Evolutionary conservation across 2,329 filamentous ascomycete genomes (phyloP).

Genomic region (Cordyceps fumosorosea): DNA sequence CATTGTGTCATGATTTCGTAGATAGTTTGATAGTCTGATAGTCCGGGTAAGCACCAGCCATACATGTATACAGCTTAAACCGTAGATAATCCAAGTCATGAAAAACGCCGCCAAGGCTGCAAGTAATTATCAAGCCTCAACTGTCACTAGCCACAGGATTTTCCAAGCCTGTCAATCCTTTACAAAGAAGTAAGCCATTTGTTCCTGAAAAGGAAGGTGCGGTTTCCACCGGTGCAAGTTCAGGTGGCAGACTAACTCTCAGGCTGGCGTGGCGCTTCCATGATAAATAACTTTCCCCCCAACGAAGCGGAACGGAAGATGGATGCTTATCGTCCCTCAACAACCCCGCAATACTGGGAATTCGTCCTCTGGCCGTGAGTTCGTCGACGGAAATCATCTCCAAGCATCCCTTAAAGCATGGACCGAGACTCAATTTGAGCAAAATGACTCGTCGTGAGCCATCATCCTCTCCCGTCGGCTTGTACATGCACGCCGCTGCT

Average conservation of each 20-base stretch:
- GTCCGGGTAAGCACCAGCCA: no score
- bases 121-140: no score
- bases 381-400: not conserved
- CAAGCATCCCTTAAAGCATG: not conserved
- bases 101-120: no score
- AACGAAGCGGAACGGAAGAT: not conserved
- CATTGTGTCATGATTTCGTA: no score
- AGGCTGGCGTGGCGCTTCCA: slow-evolving; percentile 3
- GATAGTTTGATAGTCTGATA: no score
- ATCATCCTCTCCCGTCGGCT: not conserved
- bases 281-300: not conserved
- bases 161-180: no score
- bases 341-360: not conserved
- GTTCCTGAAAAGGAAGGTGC: no score
- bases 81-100: no score
- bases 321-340: not conserved
- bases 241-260: not conserved
- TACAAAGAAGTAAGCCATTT: no score
- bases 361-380: not conserved
- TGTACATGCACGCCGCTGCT: not conserved
- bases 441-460: not conserved
- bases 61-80: no score
- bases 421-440: not conserved
- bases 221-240: no score
- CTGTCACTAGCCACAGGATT: no score